phyloP scores from a whole-genome alignment of 495 filamentous ascomycete genomes.

The Neurospora sp. region DNA sequence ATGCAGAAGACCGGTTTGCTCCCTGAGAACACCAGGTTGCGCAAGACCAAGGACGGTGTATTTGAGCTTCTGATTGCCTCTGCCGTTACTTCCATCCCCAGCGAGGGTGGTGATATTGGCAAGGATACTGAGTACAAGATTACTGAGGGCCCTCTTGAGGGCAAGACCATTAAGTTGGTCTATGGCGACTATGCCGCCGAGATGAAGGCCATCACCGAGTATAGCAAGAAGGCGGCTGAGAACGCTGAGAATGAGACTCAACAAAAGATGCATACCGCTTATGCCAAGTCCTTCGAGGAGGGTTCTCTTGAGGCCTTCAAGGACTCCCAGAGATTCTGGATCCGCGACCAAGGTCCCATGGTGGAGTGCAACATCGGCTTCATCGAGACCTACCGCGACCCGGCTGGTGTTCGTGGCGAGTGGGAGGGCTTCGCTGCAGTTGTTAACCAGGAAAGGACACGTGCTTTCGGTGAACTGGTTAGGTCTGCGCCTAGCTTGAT shows the following conservation, averaged over 20 bases:
- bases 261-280: slow-evolving; percentile 70
- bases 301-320: slow-evolving; percentile 85
- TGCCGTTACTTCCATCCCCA: slow-evolving; percentile 37
- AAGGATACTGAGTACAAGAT: slow-evolving; percentile 57
- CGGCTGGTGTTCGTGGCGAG: slow-evolving; percentile 84
- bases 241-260: slow-evolving; percentile 80
- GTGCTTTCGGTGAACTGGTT: slow-evolving; percentile 81
- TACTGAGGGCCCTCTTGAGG: slow-evolving; percentile 49
- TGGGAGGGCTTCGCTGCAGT: slow-evolving; percentile 91
- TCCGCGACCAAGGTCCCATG: slow-evolving; percentile 78
- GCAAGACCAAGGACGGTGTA: slow-evolving; percentile 58
- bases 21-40: slow-evolving; percentile 81
- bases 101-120: slow-evolving; percentile 57
- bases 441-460: slow-evolving; percentile 68
- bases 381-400: slow-evolving; percentile 93
- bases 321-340: slow-evolving; percentile 84
- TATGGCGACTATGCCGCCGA: slow-evolving; percentile 77
- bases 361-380: slow-evolving; percentile 92
- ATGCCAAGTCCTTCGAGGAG: slow-evolving; percentile 72
- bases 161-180: slow-evolving; percentile 58
- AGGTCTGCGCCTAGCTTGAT: slow-evolving; percentile 72
- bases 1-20: slow-evolving; percentile 59
- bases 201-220: slow-evolving; percentile 67
- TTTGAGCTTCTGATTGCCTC: slow-evolving; percentile 84
- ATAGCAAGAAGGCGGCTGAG: slow-evolving; percentile 60